phyloP scores from a whole-genome alignment of 305 asterid species.

The Ruellia speciosa region DNA sequence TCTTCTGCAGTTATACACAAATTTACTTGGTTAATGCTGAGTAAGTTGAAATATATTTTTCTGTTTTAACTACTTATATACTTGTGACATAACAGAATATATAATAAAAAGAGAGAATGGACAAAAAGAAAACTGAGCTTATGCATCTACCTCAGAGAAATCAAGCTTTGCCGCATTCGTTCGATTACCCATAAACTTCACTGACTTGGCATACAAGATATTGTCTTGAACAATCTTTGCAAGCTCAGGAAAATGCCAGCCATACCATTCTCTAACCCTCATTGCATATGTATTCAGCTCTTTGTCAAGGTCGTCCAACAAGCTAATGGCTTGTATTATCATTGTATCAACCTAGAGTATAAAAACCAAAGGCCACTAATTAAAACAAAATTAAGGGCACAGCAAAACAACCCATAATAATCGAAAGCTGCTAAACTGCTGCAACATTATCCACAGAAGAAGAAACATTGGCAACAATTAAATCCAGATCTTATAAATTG shows the following conservation, averaged over 20 bases:
- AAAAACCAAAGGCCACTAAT: background rate
- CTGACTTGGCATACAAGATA: conserved; percentile 74
- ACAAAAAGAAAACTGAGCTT: background rate
- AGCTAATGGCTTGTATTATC: conserved; percentile 92
- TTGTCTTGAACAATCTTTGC: conserved; percentile 84
- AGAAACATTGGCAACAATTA: no score
- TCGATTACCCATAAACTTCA: conserved; percentile 87
- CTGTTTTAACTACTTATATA: no score
- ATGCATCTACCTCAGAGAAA: conserved; percentile 72
- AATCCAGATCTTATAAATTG: no score
- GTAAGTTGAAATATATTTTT: no score
- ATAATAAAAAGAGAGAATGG: background rate
- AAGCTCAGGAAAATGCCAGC: conserved; percentile 98
- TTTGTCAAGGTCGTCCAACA: conserved; percentile 91
- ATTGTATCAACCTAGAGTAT: conserved; percentile 78
- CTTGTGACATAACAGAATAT: background rate
- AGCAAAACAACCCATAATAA: background rate
- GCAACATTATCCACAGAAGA: no score
- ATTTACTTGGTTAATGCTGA: no score
- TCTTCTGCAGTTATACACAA: no score
- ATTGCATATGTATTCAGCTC: conserved; percentile 90
- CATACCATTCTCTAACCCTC: conserved; percentile 98
- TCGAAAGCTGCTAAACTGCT: background rate
- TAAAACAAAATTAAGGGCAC: background rate
- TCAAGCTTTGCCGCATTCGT: conserved; percentile 77